These are phyloP conservation scores for Herpetomonas tarakana DNA, from an alignment of 208 protist species.

Conservation along the genomic window DNA sequence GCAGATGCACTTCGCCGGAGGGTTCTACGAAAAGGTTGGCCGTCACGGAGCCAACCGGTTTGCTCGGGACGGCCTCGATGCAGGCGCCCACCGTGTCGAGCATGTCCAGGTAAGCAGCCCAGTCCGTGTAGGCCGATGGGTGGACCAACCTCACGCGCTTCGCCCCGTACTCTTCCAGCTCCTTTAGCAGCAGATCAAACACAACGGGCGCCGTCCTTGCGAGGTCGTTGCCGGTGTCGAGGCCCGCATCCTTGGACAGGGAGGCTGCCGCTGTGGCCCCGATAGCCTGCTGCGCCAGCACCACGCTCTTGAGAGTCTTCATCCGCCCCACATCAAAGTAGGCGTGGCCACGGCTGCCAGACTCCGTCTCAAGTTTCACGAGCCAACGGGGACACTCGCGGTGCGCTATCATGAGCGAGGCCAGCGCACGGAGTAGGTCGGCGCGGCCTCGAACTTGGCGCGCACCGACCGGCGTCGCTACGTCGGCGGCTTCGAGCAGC, in stretches of 20 bases:
- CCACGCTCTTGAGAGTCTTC: conserved; percentile 32
- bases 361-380: conserved; percentile 91
- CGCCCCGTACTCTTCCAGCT: conserved; percentile 67
- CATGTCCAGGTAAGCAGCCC: conserved; percentile 73
- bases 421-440: conserved; percentile 63
- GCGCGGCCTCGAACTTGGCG: conserved; percentile 45
- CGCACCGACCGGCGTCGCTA: conserved; percentile 62
- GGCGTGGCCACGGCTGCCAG: conserved; percentile 78
- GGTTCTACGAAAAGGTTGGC: conserved; percentile 88
- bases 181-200: conserved; percentile 32
- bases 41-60: conserved; percentile 44
- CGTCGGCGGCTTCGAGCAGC: conserved; percentile 73
- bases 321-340: conserved; percentile 87
- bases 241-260: not conserved
- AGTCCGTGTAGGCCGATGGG: conserved; percentile 70
- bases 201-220: conserved; percentile 6
- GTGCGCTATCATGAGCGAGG: conserved; percentile 66
- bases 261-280: not conserved
- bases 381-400: conserved; percentile 77
- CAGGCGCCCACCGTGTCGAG: conserved; percentile 79
- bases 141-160: conserved; percentile 80
- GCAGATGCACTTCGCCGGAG: conserved; percentile 58
- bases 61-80: conserved; percentile 82
- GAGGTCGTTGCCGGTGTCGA: not conserved
- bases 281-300: not conserved